phyloP scores from a whole-genome alignment of 202 grass and related monocot genomes.

The Schoenoplectus triqueter region DNA sequence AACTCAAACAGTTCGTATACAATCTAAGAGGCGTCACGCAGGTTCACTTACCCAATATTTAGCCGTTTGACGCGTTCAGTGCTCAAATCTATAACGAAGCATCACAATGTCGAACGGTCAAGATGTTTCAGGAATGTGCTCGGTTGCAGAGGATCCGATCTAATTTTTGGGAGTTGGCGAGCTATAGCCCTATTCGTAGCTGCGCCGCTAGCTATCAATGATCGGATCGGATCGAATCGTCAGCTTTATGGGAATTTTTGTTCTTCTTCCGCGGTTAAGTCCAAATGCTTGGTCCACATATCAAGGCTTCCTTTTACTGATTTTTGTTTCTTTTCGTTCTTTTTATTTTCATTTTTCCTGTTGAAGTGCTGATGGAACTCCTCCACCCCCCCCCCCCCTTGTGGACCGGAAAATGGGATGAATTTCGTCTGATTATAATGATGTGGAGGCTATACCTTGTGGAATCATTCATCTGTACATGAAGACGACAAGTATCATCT shows the following conservation, averaged over 20 bases:
- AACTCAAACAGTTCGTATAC: too few relatives aligned
- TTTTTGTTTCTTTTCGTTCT: neutral
- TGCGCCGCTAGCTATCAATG: neutral
- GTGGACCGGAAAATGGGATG: neutral
- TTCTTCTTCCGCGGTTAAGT: neutral
- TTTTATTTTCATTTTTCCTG: neutral
- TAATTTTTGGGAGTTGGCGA: neutral
- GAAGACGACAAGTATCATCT: too few relatives aligned
- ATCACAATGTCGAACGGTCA: neutral
- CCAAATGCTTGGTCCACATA: constrained; percentile 27
- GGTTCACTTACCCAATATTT: neutral
- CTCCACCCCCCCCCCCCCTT: too few relatives aligned
- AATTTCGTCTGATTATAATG: neutral
- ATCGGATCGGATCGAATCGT: neutral
- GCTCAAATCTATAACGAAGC: neutral
- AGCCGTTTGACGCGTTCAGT: neutral
- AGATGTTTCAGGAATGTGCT: too few relatives aligned
- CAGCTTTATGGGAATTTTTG: constrained; percentile 14
- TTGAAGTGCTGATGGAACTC: too few relatives aligned
- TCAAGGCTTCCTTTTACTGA: constrained; percentile 10
- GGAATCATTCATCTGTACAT: too few relatives aligned
- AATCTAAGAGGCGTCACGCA: too few relatives aligned
- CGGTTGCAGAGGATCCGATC: neutral
- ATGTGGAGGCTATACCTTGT: too few relatives aligned
- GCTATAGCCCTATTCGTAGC: neutral